Evolutionary conservation across 192 early-diverging fungal species (phyloP).

Genomic region (Podila clonocystis): DNA sequence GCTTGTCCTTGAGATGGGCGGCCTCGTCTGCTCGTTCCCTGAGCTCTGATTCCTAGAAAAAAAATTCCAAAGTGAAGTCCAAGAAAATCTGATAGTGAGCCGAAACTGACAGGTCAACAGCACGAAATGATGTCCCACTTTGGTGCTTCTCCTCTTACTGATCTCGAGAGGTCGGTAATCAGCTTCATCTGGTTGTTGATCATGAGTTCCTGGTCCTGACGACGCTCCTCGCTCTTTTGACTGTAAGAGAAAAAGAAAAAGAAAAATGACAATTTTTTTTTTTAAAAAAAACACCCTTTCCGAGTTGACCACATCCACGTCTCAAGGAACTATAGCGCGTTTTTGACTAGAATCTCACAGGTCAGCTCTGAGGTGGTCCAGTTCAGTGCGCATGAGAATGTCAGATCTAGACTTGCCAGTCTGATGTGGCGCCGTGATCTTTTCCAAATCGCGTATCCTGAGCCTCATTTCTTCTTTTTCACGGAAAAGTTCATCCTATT

Average conservation of each 20-base stretch:
- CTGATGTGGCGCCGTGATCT: conserved; percentile 72
- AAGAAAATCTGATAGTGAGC: not conserved
- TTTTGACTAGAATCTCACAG: conserved; percentile 54
- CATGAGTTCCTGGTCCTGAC: conserved; percentile 74
- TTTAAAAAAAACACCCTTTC: no score
- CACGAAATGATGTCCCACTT: no score
- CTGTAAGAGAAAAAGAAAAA: not conserved
- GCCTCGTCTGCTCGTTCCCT: conserved; percentile 76
- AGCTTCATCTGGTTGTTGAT: conserved; percentile 65
- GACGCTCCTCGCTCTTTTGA: conserved; percentile 78
- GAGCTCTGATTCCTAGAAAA: conserved; percentile 58
- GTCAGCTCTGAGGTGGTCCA: conserved; percentile 85
- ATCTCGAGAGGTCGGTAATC: conserved; percentile 75
- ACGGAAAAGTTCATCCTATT: conserved; percentile 73
- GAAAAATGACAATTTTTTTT: not conserved
- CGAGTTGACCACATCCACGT: no score
- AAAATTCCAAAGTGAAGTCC: not conserved
- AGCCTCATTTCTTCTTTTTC: conserved; percentile 78
- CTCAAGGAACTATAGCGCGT: not conserved
- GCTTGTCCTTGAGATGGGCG: conserved; percentile 80
- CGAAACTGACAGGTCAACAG: not conserved
- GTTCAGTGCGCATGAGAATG: conserved; percentile 86
- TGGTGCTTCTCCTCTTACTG: no score
- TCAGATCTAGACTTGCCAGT: conserved; percentile 78
- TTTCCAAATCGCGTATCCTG: conserved; percentile 83